Evolutionary conservation across 2,329 filamentous ascomycete genomes (phyloP), one percentile per base, ranked within the genome.

Genomic region (Fonsecaea multimorphosa): DNA sequence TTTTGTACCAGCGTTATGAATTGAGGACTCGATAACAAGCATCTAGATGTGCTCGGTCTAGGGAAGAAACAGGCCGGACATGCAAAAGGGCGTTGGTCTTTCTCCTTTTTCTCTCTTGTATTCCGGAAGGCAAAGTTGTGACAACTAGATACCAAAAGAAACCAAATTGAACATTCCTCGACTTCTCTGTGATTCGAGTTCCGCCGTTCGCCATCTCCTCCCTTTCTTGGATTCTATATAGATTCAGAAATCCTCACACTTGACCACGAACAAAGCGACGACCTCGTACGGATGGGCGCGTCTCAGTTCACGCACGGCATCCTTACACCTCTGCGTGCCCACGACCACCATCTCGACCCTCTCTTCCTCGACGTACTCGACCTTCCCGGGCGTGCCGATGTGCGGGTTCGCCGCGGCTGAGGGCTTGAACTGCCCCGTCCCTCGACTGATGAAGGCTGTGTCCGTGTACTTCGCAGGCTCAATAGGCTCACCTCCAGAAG

Each of bases 271-370:
- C 72, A 80, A 80, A 12, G 76, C 78, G 27, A 79, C 77, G 67
- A 80, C 78, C 61, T 82, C 80, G 69, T 81, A 82, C 4, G 80
- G 80, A 75, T 82, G 80, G n/a, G 77, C 76, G 65, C 74, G 74
- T 27, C 78, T 67, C 71, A 82, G 70, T 40, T 74, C 78, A 66
- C 77, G 70, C 16, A 82, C 80, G 2, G 79, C 79, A 40, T 74
- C 69, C 32, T 74, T 57, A 76, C 79, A 77, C 9, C 77, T 71
- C 53, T 74, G 70, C 57, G 74, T 74, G 3, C 79, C 79, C 31
- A 80, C 63, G 64, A 80, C 80, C 64, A 81, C 72, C 51, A 80
- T 71, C 72, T 82, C 80, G 31, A 80, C 78, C 65, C 73, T 79
- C 69, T 78, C 74, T 72, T 81, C 79, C 68, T 79, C 74, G 16